Evolutionary conservation across 345 rosid species (phyloP).

Genomic region (Mercurialis annua): DNA sequence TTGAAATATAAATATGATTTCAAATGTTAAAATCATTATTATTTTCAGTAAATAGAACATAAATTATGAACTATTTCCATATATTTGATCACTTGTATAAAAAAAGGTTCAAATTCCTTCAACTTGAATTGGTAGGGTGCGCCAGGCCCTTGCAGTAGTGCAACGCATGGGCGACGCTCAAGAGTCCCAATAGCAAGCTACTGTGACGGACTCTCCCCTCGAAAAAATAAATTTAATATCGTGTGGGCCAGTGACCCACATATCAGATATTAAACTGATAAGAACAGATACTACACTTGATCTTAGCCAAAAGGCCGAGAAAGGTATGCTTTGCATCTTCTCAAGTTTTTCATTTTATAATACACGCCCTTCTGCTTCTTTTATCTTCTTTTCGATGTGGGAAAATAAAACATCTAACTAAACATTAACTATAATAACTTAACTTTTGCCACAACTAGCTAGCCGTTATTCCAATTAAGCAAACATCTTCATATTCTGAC

Average conservation of each 20-base stretch:
- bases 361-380: background rate
- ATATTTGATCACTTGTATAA: too few relatives aligned
- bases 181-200: constrained; percentile 10
- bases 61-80: too few relatives aligned
- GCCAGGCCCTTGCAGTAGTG: constrained; percentile 4
- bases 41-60: too few relatives aligned
- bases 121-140: too few relatives aligned
- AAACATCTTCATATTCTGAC: too few relatives aligned
- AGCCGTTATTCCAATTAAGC: too few relatives aligned
- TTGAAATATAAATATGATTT: too few relatives aligned
- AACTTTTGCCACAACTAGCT: too few relatives aligned
- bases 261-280: constrained; percentile 23
- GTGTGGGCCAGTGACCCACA: background rate
- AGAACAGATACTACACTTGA: constrained; percentile 27
- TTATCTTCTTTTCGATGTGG: background rate
- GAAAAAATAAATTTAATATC: constrained; percentile 22
- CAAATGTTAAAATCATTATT: too few relatives aligned
- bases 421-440: too few relatives aligned
- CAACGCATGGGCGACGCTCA: constrained; percentile 3
- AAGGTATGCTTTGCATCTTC: constrained; percentile 30
- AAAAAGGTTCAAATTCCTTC: too few relatives aligned
- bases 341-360: background rate
- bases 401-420: too few relatives aligned
- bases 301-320: constrained; percentile 73
- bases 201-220: background rate